Percentiles rank a stretch among this genome's conserved stretches.
Evolutionary conservation across 23 red algal genomes (phyloP).

Genomic region (Gracilaria vermiculophylla): DNA sequence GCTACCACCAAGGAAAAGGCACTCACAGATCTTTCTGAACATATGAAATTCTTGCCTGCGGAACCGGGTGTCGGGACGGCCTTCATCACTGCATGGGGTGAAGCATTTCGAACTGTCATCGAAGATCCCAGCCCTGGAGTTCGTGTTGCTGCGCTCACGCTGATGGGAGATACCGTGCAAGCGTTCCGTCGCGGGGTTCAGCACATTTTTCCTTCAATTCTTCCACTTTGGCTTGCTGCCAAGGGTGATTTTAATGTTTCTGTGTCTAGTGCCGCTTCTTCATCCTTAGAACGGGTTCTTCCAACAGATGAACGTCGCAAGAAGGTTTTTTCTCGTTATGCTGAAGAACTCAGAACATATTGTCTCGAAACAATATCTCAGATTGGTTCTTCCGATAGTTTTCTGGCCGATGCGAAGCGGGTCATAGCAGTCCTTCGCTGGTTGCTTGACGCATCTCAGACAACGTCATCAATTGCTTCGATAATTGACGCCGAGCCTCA

Average conservation of each 20-base stretch:
- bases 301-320: slow-evolving; percentile 6
- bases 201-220: slow-evolving; percentile 31
- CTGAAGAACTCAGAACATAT: slow-evolving; percentile 9
- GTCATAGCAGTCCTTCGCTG: slow-evolving; percentile 33
- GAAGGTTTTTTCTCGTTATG: slow-evolving; percentile 33
- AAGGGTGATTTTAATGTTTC: slow-evolving; percentile 23
- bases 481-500: slow-evolving; percentile 11
- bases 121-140: slow-evolving; percentile 22
- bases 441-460: slow-evolving; percentile 19
- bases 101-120: not conserved
- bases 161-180: slow-evolving; percentile 35
- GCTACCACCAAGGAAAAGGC: slow-evolving; percentile 49
- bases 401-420: slow-evolving; percentile 35
- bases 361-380: not conserved
- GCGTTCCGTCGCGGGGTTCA: slow-evolving; percentile 32
- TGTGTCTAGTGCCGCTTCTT: slow-evolving; percentile 10
- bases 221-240: slow-evolving; percentile 46
- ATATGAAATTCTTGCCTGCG: not conserved
- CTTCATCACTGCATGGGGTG: slow-evolving; percentile 50
- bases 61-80: not conserved
- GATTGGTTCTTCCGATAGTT: slow-evolving; percentile 2
- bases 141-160: slow-evolving; percentile 19
- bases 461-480: not conserved
- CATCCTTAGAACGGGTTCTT: slow-evolving; percentile 18
- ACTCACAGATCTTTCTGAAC: slow-evolving; percentile 32